phyloP scores from a whole-genome alignment of 176 grass and related monocot genomes.

The Canna indica region DNA sequence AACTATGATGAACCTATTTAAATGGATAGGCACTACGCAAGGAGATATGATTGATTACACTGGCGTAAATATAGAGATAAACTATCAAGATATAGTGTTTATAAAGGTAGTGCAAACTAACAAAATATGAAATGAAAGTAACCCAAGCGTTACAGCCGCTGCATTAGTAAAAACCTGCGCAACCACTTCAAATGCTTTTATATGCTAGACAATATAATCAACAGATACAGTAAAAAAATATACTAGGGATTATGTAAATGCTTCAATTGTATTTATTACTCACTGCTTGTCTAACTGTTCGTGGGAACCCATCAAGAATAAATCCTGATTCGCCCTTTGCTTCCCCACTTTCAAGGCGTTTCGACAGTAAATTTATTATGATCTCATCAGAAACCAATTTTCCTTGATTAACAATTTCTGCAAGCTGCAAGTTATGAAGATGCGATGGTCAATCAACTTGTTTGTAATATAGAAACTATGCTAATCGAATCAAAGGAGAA shows the following conservation, averaged over 20 bases:
- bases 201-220: not conserved
- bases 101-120: not conserved
- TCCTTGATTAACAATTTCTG: constrained; percentile 16
- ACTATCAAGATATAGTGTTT: too few species aligned
- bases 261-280: not conserved
- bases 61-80: too few species aligned
- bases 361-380: constrained; percentile 6
- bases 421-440: constrained; percentile 1
- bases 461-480: not conserved
- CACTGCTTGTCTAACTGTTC: constrained; percentile 7
- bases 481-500: not conserved
- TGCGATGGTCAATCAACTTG: not conserved
- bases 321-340: constrained; percentile 13
- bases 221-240: not conserved
- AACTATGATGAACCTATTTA: too few species aligned
- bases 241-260: not conserved
- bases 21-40: too few species aligned
- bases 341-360: constrained; percentile 8
- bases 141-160: not conserved
- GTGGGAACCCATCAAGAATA: constrained; percentile 15
- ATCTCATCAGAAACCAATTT: constrained; percentile 15
- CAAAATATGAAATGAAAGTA: not conserved
- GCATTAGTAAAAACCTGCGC: not conserved
- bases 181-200: not conserved
- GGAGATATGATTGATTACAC: too few species aligned